A percentile compares a stretch with the other conserved stretches of the same genome.
phyloP scores from a whole-genome alignment of 2,329 filamentous ascomycete species.

The Botrytis hyacinthi region DNA sequence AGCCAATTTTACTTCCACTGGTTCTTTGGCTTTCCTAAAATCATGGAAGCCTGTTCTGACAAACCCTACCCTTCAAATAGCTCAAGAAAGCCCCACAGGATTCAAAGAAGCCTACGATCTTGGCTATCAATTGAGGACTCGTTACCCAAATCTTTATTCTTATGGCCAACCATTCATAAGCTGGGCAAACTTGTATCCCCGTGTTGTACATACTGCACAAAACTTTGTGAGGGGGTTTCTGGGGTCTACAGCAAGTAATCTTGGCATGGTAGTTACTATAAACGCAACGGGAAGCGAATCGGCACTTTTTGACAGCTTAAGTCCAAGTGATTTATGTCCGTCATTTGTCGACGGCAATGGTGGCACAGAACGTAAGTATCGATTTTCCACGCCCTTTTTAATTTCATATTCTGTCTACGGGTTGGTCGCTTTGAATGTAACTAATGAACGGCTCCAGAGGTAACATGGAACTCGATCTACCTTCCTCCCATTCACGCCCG shows the following conservation, averaged over 20 bases:
- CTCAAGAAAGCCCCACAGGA: slow-evolving; percentile 59
- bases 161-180: slow-evolving; percentile 50
- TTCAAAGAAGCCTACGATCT: slow-evolving; percentile 60
- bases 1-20: slow-evolving; percentile 52
- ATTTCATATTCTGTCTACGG: too few species aligned
- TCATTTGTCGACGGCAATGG: slow-evolving; percentile 55
- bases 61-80: slow-evolving; percentile 54
- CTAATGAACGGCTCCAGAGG: background rate
- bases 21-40: slow-evolving; percentile 55
- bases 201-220: slow-evolving; percentile 60
- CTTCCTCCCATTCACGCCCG: slow-evolving; percentile 13
- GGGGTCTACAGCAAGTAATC: slow-evolving; percentile 51
- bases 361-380: slow-evolving; percentile 40
- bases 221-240: slow-evolving; percentile 62
- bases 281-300: slow-evolving; percentile 52
- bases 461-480: slow-evolving; percentile 12
- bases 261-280: slow-evolving; percentile 57
- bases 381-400: background rate
- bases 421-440: background rate
- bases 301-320: slow-evolving; percentile 60
- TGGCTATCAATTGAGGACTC: slow-evolving; percentile 51
- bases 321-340: slow-evolving; percentile 61
- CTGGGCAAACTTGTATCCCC: slow-evolving; percentile 65
- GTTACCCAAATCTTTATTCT: slow-evolving; percentile 49
- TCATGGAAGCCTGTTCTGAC: slow-evolving; percentile 58